Base-by-base conservation (phyloP, 2,329 filamentous ascomycete species). In the Leptographium galeiforme region DNA sequence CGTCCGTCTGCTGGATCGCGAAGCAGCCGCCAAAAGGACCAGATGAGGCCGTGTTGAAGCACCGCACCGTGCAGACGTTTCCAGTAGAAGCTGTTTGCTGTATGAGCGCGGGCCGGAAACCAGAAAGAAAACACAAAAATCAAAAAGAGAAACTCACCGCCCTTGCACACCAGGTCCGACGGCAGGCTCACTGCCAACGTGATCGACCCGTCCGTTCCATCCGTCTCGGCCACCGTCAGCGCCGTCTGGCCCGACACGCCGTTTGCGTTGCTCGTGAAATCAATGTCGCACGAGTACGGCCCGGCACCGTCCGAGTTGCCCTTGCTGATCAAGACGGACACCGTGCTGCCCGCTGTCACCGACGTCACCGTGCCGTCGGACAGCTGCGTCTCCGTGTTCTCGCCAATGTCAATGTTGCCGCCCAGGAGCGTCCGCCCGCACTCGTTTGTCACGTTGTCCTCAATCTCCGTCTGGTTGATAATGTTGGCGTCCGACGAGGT, bases 391-490 rank as follows among this genome's bases (percentile, higher is more conserved):
- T 79, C 74, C 1, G 74, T 78, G 58, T 72, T 73, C 63, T 76
- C 72, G 45, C 74, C 75, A 53, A 83, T 70, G 57, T 84, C 77
- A 61, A 84, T 84, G 67, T 76, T 78, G 40, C 81, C 82, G 53
- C 68, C 61, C 44, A 77, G 63, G 61, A 82, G 70, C 16, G 80
- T 84, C 56, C 79, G 73, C 50, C 81, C 81, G 60, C 81, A 84
- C 52, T 76, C 70, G 58, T 77, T 79, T 43, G 78, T 77, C 4
- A 74, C 62, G 58, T 77, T 77, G 54, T 67, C 66, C 2, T 59
- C 57, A 57, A 77, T 72, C 68, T 78, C 70, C 7, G 72, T 72
- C 53, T 78, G 74, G 50, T 72, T 71, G 65, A 84, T 84, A 60
- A 82, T 72, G 48, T 78, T 82, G 10, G 78, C 71, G 55, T 84